A percentile compares a stretch with the other conserved stretches of the same genome.
phyloP scores from a whole-genome alignment of 371 early-diverging fungal species.

The Blakeslea trispora region DNA sequence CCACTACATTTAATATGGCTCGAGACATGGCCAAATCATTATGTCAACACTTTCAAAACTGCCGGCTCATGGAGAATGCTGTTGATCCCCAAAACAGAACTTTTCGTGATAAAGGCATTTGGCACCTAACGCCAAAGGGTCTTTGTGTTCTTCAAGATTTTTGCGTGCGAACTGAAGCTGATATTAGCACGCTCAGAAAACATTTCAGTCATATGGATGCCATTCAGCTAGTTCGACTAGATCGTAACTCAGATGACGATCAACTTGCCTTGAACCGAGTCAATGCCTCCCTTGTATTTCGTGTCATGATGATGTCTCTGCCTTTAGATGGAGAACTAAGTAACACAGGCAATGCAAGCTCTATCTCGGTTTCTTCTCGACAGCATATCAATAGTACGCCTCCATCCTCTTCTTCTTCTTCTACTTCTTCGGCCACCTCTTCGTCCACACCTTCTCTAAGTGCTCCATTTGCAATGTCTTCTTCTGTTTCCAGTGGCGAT shows the following conservation, averaged over 20 bases:
- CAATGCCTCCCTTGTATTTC: constrained; percentile 33
- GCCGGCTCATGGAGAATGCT: constrained; percentile 57
- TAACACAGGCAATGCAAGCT: constrained; percentile 22
- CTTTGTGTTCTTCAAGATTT: constrained; percentile 58
- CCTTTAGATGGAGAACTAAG: constrained; percentile 43
- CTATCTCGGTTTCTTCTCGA: constrained; percentile 16
- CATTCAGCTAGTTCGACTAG: constrained; percentile 41
- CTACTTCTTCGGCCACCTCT: constrained; percentile 24
- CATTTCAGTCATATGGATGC: constrained; percentile 45
- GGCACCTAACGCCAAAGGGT: constrained; percentile 64
- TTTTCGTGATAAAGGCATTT: constrained; percentile 57
- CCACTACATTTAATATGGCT: constrained; percentile 67
- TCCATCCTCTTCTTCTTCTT: constrained; percentile 23
- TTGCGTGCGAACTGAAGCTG: constrained; percentile 46
- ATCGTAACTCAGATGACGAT: constrained; percentile 49
- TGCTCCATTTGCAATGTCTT: constrained; percentile 33
- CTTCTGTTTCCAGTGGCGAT: constrained; percentile 22
- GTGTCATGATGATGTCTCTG: constrained; percentile 46
- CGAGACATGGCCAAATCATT: constrained; percentile 67
- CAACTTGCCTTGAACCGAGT: constrained; percentile 36
- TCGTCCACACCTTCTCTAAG: constrained; percentile 28
- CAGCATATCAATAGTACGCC: constrained; percentile 16
- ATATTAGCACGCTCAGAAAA: constrained; percentile 30
- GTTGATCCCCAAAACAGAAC: constrained; percentile 52
- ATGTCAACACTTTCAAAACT: constrained; percentile 65